Percentiles rank a stretch among this genome's conserved stretches.
Conservation (phyloP, 1,284 basidiomycete genomes). For the Anthracocystis setariae region DNA sequence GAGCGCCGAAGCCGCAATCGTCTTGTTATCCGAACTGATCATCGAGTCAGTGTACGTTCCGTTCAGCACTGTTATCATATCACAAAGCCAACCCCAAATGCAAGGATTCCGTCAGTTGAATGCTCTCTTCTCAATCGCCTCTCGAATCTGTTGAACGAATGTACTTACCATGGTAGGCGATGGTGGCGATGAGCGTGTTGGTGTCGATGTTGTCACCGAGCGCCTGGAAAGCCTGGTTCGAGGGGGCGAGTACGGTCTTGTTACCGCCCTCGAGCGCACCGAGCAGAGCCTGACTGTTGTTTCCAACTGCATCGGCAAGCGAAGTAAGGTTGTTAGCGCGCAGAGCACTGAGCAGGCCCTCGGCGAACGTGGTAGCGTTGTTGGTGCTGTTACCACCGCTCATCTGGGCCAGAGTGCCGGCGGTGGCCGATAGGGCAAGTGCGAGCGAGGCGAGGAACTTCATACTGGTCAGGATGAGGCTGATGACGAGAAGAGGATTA, state of each 20-base stretch:
- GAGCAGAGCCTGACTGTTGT: conserved; percentile 33
- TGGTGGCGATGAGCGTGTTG: conserved; percentile 70
- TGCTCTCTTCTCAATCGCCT: no score
- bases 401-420: conserved; percentile 39
- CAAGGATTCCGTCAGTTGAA: no score
- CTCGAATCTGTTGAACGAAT: no score
- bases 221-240: conserved; percentile 66
- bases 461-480: conserved; percentile 21
- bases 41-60: conserved; percentile 71
- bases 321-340: conserved; percentile 45
- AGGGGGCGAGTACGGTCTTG: conserved; percentile 69
- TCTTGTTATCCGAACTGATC: conserved; percentile 67
- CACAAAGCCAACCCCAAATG: no score
- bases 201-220: conserved; percentile 67
- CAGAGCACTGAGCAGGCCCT: conserved; percentile 44
- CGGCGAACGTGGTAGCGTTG: conserved; percentile 50
- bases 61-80: conserved; percentile 69
- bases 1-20: conserved; percentile 76
- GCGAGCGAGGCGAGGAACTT: conserved; percentile 50
- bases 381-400: background rate
- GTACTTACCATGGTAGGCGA: conserved; percentile 73
- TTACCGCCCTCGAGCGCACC: conserved; percentile 45
- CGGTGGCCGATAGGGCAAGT: conserved; percentile 37
- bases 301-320: conserved; percentile 49
- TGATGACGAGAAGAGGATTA: background rate